A percentile compares a stretch with the other conserved stretches of the same genome.
These are phyloP conservation scores for Tetrapisispora taiwanensis DNA, from an alignment of 805 yeast species.

Conservation along the genomic window DNA sequence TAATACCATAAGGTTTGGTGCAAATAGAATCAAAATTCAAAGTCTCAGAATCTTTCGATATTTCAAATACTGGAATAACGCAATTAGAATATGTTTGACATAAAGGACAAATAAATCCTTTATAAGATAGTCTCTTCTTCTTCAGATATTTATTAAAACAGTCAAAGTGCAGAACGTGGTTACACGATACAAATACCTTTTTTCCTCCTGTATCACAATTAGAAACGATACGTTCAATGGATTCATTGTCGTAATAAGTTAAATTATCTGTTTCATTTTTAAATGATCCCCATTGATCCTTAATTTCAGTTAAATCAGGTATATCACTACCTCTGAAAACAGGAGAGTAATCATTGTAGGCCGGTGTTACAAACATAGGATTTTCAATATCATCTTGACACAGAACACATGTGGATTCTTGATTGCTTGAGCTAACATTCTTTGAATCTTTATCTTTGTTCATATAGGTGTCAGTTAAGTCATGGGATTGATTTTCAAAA, in stretches of 20 bases:
- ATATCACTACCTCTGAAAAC: constrained; percentile 36
- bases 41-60: neutral
- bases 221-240: constrained; percentile 12
- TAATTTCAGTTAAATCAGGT: constrained; percentile 23
- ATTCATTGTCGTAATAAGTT: constrained; percentile 14
- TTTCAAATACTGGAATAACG: constrained; percentile 19
- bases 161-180: constrained; percentile 81
- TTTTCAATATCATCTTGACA: constrained; percentile 47
- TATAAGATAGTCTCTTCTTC: constrained; percentile 46
- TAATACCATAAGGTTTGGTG: neutral
- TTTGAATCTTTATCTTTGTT: neutral
- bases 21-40: neutral
- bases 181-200: constrained; percentile 65
- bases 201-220: constrained; percentile 9
- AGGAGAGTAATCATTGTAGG: constrained; percentile 37
- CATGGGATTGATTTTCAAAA: neutral
- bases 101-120: constrained; percentile 82
- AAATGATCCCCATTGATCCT: constrained; percentile 24
- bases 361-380: constrained; percentile 51
- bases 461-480: neutral
- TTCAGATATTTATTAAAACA: constrained; percentile 64
- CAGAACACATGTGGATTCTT: constrained; percentile 39
- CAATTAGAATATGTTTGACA: constrained; percentile 61
- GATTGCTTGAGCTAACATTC: constrained; percentile 1
- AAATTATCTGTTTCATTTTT: constrained; percentile 17